Conservation (phyloP, 2,329 filamentous ascomycete species). For the Fusarium sp. region DNA sequence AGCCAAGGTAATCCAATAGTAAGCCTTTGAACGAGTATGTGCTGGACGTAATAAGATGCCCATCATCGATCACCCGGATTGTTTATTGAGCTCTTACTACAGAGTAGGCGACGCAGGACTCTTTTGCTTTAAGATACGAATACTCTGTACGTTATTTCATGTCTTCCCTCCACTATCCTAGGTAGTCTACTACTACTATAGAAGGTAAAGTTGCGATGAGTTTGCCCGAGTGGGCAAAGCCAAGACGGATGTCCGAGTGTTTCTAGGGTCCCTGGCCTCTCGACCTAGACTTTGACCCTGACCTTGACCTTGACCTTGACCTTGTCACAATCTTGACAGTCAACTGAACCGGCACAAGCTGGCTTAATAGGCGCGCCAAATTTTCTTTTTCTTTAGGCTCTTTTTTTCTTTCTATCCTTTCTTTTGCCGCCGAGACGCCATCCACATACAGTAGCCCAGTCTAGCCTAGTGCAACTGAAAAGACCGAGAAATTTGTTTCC, state of each 20-base stretch:
- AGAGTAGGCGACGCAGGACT: not conserved
- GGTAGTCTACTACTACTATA: not conserved
- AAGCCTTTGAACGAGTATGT: not conserved
- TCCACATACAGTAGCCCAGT: not conserved
- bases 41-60: not conserved
- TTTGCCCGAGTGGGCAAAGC: slow-evolving; percentile 38
- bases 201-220: slow-evolving; percentile 36
- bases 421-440: slow-evolving; percentile 38
- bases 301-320: slow-evolving; percentile 4
- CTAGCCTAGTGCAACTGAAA: not conserved
- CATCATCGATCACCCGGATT: not conserved
- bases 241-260: slow-evolving; percentile 32
- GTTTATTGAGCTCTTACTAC: not conserved
- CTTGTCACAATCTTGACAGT: slow-evolving; percentile 1
- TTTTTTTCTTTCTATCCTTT: not conserved
- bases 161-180: slow-evolving; percentile 20
- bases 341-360: not conserved
- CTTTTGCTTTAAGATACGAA: not conserved
- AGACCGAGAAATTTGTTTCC: not conserved
- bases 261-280: slow-evolving; percentile 25
- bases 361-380: slow-evolving; percentile 34
- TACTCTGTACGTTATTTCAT: not conserved
- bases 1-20: not conserved
- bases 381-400: not conserved
- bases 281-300: not conserved